Base-by-base conservation (phyloP, 2,329 filamentous ascomycete genomes). In the Fusarium piperis region DNA sequence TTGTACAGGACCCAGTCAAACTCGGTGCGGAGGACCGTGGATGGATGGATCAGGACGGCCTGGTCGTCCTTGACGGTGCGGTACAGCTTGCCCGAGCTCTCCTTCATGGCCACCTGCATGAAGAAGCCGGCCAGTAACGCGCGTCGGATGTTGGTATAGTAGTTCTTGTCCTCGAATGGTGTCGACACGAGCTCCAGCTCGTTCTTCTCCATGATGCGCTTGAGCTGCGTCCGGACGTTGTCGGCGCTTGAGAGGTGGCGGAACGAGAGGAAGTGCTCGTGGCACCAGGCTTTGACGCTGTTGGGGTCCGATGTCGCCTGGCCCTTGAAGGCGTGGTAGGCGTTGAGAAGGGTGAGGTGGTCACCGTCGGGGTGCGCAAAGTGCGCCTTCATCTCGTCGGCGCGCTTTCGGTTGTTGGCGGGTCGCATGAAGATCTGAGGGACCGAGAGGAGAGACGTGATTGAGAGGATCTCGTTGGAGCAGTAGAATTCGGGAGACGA, bases 1-100 rank as follows among this genome's bases (percentile, higher is more conserved):
- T 98, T 97, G 84, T 99, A 99, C 28, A 99, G 85, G 28, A 99
- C 94, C 96, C 96, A 99, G 74, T 99, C 96, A 74, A 92, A 94
- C 65, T 98, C 95, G 65, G 94, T 91, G 57, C 91, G 89, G 23
- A 99, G 87, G 33, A 97, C 95, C 1, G 95, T 98, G 72, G 93
- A 96, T 2, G 96, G 96, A 83, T 99, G 96, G 67, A 99, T 88
- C 76, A 98, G 87, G 51, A 99, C 96, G 52, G 90, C 92, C 83
- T 98, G 95, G 78, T 98, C 93, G 79, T 99, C 97, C 85, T 98
- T 99, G 80, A 99, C 92, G 2, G 96, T 99, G 71, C 92, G 91
- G 84, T 99, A 99, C 44, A 93, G 90, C 87, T 98, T 98, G 78
- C 93, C 93, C 32, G 89, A 91, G 58, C 89, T 90, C 78, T 98